Base-by-base conservation (phyloP, 345 rosid genomes). In the Sonneratia alba region DNA sequence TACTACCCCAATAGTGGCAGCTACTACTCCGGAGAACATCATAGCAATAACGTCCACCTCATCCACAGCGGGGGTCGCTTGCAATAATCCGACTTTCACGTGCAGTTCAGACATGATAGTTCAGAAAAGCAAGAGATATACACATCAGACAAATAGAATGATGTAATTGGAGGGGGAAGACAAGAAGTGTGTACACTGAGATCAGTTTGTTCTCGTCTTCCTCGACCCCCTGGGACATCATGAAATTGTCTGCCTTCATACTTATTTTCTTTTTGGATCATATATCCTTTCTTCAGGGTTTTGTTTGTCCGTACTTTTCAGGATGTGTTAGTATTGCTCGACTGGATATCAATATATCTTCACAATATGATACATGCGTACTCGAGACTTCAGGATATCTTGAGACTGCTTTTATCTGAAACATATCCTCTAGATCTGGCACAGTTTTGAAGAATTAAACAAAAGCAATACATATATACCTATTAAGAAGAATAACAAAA, bases 61-160 rank as follows among this genome's bases (percentile, higher is more conserved):
- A 72, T 86, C 75, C 88, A 81, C 71, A 80, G 83, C 36, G 89
- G 88, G 72, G 87, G 87, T 70, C 72, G 83, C 73, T 81, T 74
- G 95, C 95, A 87, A 89, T 86, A 84, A 71, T 74, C 66, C 34
- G 42, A 48, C 43, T 38, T 59, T 71, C 9, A 38, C 15, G 10
- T n/a, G 62, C 24, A 56, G 19, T 22, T 5, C 32, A 22, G 11
- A 56, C 27, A 56, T 27, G 4, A n/a, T n/a, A 56, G 32, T 56
- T n/a, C 21, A 18, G 10, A 8, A 22, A 56, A 56, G 32, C 19
- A 21, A 56, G 32, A 56, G 27, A 21, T 56, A 56, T 56, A 56
- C 12, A 22, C 62, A 56, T 56, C 32, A 56, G 6, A 56, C 27
- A 56, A 21, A 22, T 56, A 56, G 2, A 56, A 15, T 53, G n/a